phyloP scores from a whole-genome alignment of 2,329 filamentous ascomycete genomes.

The Plectosphaerella cucumerina region DNA sequence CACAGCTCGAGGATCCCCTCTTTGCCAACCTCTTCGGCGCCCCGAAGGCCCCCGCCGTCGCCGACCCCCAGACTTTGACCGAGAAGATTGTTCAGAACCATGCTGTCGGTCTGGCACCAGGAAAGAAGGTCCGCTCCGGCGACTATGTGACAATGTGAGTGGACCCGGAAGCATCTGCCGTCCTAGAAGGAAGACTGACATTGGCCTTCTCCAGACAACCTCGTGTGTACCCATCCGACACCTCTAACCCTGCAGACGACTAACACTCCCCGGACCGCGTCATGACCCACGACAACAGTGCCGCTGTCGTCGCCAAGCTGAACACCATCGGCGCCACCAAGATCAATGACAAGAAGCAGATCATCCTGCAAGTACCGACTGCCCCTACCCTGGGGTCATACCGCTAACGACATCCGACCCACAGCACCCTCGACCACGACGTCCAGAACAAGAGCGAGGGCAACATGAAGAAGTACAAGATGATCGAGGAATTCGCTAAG shows the following conservation, averaged over 20 bases:
- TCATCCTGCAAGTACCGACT: slow-evolving; percentile 50
- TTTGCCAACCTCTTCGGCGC: background rate
- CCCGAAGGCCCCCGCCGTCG: background rate
- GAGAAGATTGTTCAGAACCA: slow-evolving; percentile 90
- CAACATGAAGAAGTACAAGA: slow-evolving; percentile 77
- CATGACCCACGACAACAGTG: slow-evolving; percentile 87
- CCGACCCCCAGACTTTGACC: slow-evolving; percentile 65
- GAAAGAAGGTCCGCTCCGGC: slow-evolving; percentile 71
- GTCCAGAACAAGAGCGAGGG: slow-evolving; percentile 76
- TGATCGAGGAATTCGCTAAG: slow-evolving; percentile 78
- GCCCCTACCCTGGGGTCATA: slow-evolving; percentile 31
- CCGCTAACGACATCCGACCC: slow-evolving; percentile 59
- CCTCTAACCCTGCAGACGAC: too few species aligned
- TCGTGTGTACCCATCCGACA: too few species aligned
- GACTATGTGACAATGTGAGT: slow-evolving; percentile 72
- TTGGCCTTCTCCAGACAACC: too few species aligned
- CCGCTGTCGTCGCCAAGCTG: slow-evolving; percentile 71
- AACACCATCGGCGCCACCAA: slow-evolving; percentile 73
- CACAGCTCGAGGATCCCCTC: slow-evolving; percentile 53
- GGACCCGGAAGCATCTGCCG: slow-evolving; percentile 7
- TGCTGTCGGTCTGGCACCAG: slow-evolving; percentile 68
- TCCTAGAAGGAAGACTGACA: too few species aligned
- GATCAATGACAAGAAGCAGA: slow-evolving; percentile 64
- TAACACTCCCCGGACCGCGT: slow-evolving; percentile 53
- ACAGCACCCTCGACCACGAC: slow-evolving; percentile 76